Evolutionary conservation across 176 grass and related monocot species (phyloP).

Genomic region (Bromus sterilis): DNA sequence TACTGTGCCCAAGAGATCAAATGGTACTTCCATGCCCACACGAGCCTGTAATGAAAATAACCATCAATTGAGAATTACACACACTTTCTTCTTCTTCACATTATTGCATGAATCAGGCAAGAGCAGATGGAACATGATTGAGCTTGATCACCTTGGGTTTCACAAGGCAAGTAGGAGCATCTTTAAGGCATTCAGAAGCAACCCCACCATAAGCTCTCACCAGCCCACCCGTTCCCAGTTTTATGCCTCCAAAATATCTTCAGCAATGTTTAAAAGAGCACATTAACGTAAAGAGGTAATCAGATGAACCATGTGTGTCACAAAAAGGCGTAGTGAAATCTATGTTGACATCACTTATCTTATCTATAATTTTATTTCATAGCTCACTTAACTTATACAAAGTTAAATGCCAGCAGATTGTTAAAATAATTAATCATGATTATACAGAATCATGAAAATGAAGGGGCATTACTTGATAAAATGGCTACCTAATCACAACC

Average conservation of each 20-base stretch:
- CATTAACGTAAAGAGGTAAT: not conserved
- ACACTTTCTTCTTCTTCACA: not conserved
- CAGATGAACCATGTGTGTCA: not conserved
- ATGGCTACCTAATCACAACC: slow-evolving; percentile 69
- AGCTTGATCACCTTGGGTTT: slow-evolving; percentile 68
- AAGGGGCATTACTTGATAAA: not conserved
- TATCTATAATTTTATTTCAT: not conserved
- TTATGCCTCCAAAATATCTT: slow-evolving; percentile 97
- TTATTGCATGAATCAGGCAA: slow-evolving; percentile 18
- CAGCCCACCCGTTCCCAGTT: slow-evolving; percentile 81
- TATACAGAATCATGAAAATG: not conserved
- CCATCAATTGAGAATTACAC: slow-evolving; percentile 8
- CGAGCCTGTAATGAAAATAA: slow-evolving; percentile 40
- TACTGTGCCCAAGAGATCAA: slow-evolving; percentile 82
- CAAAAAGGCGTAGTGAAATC: not conserved
- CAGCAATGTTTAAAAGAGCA: not conserved
- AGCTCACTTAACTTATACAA: not conserved
- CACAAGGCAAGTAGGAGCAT: slow-evolving; percentile 70
- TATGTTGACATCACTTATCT: not conserved
- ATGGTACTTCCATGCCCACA: slow-evolving; percentile 84
- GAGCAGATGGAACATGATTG: not conserved
- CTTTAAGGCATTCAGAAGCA: slow-evolving; percentile 87
- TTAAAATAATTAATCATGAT: not conserved
- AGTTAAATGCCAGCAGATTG: not conserved
- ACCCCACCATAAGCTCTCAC: slow-evolving; percentile 92